Evolutionary conservation across 768 basidiomycete species (phyloP).

Genomic region (Dendrothele bispora): DNA sequence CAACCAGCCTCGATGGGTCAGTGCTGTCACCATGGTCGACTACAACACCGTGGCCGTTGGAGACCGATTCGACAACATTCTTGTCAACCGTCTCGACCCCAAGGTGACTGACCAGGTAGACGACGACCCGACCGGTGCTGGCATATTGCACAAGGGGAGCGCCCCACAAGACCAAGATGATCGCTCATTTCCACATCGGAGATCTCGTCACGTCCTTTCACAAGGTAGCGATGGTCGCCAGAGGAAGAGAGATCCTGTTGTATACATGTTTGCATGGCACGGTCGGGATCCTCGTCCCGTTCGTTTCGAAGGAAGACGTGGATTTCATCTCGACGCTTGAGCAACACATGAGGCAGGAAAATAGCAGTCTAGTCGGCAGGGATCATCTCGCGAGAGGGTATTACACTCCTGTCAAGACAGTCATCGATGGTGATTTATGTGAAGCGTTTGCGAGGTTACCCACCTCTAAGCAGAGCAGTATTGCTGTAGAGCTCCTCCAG

Average conservation of each 20-base stretch:
- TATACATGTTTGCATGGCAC: constrained; percentile 96
- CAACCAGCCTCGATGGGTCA: constrained; percentile 87
- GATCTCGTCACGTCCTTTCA: constrained; percentile 90
- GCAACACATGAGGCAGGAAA: constrained; percentile 92
- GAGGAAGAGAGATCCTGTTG: constrained; percentile 92
- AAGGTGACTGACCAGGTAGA: constrained; percentile 91
- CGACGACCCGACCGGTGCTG: constrained; percentile 96
- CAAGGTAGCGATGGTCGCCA: constrained; percentile 90
- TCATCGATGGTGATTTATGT: constrained; percentile 96
- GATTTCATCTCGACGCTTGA: constrained; percentile 97
- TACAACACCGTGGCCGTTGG: constrained; percentile 92
- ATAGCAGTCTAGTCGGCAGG: constrained; percentile 84
- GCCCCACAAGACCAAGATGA: constrained; percentile 89
- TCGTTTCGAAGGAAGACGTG: constrained; percentile 96
- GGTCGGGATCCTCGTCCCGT: constrained; percentile 91
- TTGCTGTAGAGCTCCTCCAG: constrained; percentile 93
- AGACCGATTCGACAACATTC: constrained; percentile 96
- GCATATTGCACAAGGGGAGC: constrained; percentile 98
- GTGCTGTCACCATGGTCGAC: constrained; percentile 89
- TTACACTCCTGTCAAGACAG: constrained; percentile 92
- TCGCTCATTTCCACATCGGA: constrained; percentile 89
- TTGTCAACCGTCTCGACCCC: constrained; percentile 85
- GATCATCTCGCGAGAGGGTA: constrained; percentile 94
- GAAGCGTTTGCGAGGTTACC: constrained; percentile 86
- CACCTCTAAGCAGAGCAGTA: constrained; percentile 81